Conservation (phyloP, 2,329 filamentous ascomycete species). For the Fonsecaea pugnacius region DNA sequence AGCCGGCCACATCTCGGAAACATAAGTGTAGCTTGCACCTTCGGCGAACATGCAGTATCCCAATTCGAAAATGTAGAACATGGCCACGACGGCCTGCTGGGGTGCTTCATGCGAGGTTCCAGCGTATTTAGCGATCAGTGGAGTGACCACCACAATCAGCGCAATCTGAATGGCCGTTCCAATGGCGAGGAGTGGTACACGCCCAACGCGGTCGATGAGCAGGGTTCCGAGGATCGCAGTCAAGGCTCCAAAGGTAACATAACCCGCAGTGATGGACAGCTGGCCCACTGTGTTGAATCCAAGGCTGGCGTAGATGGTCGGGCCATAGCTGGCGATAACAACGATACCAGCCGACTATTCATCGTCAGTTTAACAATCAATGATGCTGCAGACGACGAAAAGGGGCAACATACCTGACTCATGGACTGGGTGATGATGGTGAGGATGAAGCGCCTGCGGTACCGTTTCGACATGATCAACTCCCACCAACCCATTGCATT, state of each 20-base stretch:
- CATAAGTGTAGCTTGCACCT: constrained; percentile 20
- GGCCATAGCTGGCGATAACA: constrained; percentile 52
- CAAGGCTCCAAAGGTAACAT: constrained; percentile 6
- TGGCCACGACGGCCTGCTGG: constrained; percentile 43
- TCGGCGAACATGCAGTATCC: constrained; percentile 15
- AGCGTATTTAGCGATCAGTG: constrained; percentile 6
- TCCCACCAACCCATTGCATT: background rate
- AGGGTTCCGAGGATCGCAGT: background rate
- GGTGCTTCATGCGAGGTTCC: background rate
- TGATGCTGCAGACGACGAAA: background rate
- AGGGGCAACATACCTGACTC: background rate
- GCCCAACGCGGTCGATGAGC: constrained; percentile 19
- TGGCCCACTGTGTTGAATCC: constrained; percentile 46
- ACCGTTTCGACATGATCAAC: background rate
- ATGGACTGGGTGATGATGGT: background rate
- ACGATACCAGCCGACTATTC: constrained; percentile 48
- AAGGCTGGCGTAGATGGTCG: constrained; percentile 51
- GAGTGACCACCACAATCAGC: background rate
- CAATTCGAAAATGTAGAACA: constrained; percentile 35
- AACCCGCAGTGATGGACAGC: constrained; percentile 15
- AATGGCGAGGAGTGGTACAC: constrained; percentile 7
- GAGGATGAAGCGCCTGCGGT: constrained; percentile 5
- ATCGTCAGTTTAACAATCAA: background rate
- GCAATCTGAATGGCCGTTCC: background rate
- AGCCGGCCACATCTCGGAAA: constrained; percentile 12